Conservation (phyloP, 768 basidiomycete species). For the Lactifluus volemus region DNA sequence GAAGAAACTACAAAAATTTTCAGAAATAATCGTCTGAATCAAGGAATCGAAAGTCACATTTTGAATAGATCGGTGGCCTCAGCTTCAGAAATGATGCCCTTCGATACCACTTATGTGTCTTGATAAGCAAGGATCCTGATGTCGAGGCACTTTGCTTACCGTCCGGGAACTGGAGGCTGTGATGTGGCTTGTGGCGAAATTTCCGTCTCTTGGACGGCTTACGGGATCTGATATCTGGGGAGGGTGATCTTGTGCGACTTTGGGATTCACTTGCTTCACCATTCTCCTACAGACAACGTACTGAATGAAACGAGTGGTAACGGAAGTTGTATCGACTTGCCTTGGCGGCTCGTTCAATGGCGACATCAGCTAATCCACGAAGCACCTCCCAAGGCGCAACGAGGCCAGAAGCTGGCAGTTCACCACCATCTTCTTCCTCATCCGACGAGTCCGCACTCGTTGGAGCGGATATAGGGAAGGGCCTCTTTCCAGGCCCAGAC, state of each 20-base stretch:
- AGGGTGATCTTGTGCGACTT: constrained; percentile 65
- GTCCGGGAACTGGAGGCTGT: constrained; percentile 64
- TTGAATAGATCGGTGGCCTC: constrained; percentile 83
- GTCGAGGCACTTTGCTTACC: constrained; percentile 35
- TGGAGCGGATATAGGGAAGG: constrained; percentile 53
- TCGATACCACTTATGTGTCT: constrained; percentile 58
- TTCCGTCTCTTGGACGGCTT: constrained; percentile 68
- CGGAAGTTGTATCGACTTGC: constrained; percentile 30
- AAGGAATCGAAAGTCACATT: constrained; percentile 44
- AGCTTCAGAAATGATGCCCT: constrained; percentile 67
- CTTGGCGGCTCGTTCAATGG: constrained; percentile 70
- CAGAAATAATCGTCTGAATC: constrained; percentile 16
- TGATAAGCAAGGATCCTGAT: constrained; percentile 3
- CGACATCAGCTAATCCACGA: constrained; percentile 72
- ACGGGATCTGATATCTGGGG: constrained; percentile 54
- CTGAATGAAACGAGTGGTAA: background rate
- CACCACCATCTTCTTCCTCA: constrained; percentile 77
- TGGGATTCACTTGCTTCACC: constrained; percentile 70
- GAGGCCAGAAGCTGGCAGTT: constrained; percentile 71
- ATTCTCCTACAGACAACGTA: constrained; percentile 47
- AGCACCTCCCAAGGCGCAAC: constrained; percentile 85
- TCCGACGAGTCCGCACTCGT: constrained; percentile 79
- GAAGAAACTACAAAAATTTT: constrained; percentile 55
- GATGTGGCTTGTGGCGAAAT: constrained; percentile 51
- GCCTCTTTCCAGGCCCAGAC: constrained; percentile 45